Conservation (phyloP, 2,329 filamentous ascomycete species). For the Scolecobasidium constrictum region DNA sequence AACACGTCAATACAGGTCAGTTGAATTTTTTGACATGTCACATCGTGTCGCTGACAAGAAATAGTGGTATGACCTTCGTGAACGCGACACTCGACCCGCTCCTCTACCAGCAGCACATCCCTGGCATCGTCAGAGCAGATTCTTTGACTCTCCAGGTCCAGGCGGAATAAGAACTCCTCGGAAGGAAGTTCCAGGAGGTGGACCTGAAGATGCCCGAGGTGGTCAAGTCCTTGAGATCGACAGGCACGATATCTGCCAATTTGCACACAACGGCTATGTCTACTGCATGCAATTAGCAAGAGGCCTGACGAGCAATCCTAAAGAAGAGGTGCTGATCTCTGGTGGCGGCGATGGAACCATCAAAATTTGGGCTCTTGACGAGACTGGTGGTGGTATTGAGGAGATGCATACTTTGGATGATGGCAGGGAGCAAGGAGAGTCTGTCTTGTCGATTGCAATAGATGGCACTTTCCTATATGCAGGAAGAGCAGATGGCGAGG, state of each 20-base stretch:
- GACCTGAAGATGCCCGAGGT: slow-evolving; percentile 39
- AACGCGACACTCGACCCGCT: slow-evolving; percentile 47
- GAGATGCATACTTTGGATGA: slow-evolving; percentile 60
- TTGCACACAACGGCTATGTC: slow-evolving; percentile 90
- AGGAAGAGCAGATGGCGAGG: slow-evolving; percentile 73
- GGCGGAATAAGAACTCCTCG: slow-evolving; percentile 71
- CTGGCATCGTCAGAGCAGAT: slow-evolving; percentile 68
- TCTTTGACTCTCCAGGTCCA: slow-evolving; percentile 85
- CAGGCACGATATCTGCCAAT: slow-evolving; percentile 68
- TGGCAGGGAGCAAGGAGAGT: slow-evolving; percentile 44
- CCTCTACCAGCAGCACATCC: slow-evolving; percentile 60
- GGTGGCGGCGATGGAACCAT: slow-evolving; percentile 90
- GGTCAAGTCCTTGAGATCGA: slow-evolving; percentile 70
- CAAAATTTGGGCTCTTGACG: slow-evolving; percentile 77
- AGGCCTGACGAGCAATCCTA: slow-evolving; percentile 52
- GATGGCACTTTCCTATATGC: slow-evolving; percentile 90
- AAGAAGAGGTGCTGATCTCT: slow-evolving; percentile 72
- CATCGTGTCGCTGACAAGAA: slow-evolving; percentile 15
- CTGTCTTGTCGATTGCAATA: slow-evolving; percentile 66
- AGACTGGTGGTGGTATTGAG: slow-evolving; percentile 50
- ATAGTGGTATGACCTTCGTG: slow-evolving; percentile 67
- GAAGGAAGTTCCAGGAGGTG: slow-evolving; percentile 45
- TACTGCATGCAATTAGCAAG: slow-evolving; percentile 88
- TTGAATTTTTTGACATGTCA: slow-evolving; percentile 6
- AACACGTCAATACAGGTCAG: slow-evolving; percentile 76